Evolutionary conservation across 495 filamentous ascomycete species (phyloP), one percentile per base, ranked within the genome.

Genomic region (Xylaria longipes): DNA sequence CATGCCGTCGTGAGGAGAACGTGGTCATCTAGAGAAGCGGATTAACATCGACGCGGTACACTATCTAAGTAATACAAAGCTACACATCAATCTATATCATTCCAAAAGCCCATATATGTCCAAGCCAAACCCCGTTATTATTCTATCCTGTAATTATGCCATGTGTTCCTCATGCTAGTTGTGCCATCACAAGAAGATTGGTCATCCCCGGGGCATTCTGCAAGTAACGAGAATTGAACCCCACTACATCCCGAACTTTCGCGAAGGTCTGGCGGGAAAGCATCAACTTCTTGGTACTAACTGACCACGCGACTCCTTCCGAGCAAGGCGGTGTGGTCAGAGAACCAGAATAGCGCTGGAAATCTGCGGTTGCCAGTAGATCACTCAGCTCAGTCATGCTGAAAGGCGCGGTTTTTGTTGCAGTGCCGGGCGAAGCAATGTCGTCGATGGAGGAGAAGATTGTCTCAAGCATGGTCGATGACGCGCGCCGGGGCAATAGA

Each of bases 301-400:
- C 82, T 67, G 87, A 84, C 84, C 89, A 92, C 27, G 76, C 80
- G 50, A 92, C 82, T 31, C 83, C 85, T 79, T 93, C 89, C 31
- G 83, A 82, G 82, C 91, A 93, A 0, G 91, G 91, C 45, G 91
- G 91, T 5, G 91, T 92, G 43, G 91, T 93, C 25, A 93, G 85
- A 1, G 88, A 90, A 58, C 91, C 91, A 0, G 80, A 78, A 78
- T 92, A 92, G 45, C 84, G 77, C 68, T 82, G 87, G 72, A 91
- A 81, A 25, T 77, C 76, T 35, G 85, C 84, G 20, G 76, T 77
- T 71, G 85, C 80, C 56, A 91, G 71, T 56, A 87, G 80, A 5
- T 78, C 70, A 69, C 85, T 82, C 17, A 93, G 77, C 62, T 79
- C 80, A n/a, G 80, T 77, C 81, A 93, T 89, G 72, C 87, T 81